These are phyloP conservation scores for Karstenula rhodostoma DNA, from an alignment of 2,329 filamentous ascomycete genomes.

Conservation along the genomic window DNA sequence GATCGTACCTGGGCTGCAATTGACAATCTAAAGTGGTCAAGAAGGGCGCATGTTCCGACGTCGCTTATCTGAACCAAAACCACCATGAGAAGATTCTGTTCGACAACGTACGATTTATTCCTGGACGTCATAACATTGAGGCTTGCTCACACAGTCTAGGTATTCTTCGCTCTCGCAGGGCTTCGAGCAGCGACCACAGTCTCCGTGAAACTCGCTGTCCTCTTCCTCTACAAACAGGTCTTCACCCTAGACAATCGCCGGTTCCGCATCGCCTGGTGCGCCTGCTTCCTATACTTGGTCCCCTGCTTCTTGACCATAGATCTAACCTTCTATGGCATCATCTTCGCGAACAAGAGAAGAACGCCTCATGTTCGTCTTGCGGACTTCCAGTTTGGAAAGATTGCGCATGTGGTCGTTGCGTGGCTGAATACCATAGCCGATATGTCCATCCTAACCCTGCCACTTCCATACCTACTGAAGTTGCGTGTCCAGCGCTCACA, in stretches of 20 bases:
- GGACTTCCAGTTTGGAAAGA: neutral
- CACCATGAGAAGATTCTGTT: neutral
- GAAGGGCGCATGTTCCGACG: slow-evolving; percentile 3
- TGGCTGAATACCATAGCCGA: slow-evolving; percentile 1
- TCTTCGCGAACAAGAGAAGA: neutral
- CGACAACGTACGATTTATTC: neutral
- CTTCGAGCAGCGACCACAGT: slow-evolving; percentile 5
- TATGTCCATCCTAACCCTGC: neutral
- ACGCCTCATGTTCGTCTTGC: neutral
- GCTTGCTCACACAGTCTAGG: neutral
- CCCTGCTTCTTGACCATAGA: slow-evolving; percentile 4
- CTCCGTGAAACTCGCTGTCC: neutral
- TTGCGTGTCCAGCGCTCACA: neutral
- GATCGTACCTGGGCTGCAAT: neutral
- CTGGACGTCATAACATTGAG: neutral
- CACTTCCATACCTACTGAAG: neutral
- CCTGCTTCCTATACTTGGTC: slow-evolving; percentile 1
- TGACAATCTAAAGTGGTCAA: neutral
- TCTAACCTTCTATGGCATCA: neutral
- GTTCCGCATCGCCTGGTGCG: slow-evolving; percentile 1
- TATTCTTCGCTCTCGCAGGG: slow-evolving; percentile 3
- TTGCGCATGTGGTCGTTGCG: neutral
- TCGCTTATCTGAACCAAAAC: neutral
- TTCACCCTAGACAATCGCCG: neutral
- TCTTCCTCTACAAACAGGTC: slow-evolving; percentile 7